A percentile compares a stretch with the other conserved stretches of the same genome.
These are phyloP conservation scores for Starmerella floris DNA, from an alignment of 805 yeast genomes.

Conservation along the genomic window DNA sequence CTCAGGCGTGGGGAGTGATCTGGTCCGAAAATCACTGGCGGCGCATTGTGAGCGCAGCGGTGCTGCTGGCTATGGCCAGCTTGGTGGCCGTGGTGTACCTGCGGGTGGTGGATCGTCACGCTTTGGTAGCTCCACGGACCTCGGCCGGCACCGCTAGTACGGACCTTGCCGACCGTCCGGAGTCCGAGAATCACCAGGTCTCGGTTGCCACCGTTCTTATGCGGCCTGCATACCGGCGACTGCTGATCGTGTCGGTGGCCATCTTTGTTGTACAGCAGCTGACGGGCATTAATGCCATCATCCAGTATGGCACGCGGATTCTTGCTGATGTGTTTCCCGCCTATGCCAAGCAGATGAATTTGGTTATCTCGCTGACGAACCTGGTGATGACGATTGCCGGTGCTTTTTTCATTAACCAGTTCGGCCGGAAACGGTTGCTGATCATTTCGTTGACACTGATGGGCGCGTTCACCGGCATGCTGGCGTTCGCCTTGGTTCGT, in stretches of 20 bases:
- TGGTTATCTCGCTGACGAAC: conserved; percentile 62
- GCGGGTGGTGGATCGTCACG: background rate
- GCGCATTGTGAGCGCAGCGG: conserved; percentile 33
- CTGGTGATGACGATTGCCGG: conserved; percentile 59
- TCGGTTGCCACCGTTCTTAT: conserved; percentile 33
- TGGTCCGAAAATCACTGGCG: conserved; percentile 71
- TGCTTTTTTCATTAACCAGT: conserved; percentile 59
- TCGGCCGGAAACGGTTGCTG: conserved; percentile 65
- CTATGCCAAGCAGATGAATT: conserved; percentile 57
- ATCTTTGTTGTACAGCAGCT: conserved; percentile 78
- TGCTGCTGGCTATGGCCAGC: background rate
- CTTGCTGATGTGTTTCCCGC: conserved; percentile 59
- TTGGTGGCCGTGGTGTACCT: background rate
- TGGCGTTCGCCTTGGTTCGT: conserved; percentile 52
- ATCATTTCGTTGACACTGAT: conserved; percentile 52
- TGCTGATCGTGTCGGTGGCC: conserved; percentile 54
- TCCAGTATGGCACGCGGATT: conserved; percentile 85
- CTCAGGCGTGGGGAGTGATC: conserved; percentile 59
- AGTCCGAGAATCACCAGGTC: no score
- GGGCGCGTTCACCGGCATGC: conserved; percentile 48
- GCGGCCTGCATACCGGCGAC: conserved; percentile 39
- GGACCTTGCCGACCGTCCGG: background rate
- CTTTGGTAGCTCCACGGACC: background rate
- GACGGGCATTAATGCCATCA: conserved; percentile 82
- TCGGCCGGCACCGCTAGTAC: no score